Evolutionary conservation across 2,329 filamentous ascomycete genomes (phyloP), one percentile per base, ranked within the genome.

Genomic region (Apiospora malaysiana): DNA sequence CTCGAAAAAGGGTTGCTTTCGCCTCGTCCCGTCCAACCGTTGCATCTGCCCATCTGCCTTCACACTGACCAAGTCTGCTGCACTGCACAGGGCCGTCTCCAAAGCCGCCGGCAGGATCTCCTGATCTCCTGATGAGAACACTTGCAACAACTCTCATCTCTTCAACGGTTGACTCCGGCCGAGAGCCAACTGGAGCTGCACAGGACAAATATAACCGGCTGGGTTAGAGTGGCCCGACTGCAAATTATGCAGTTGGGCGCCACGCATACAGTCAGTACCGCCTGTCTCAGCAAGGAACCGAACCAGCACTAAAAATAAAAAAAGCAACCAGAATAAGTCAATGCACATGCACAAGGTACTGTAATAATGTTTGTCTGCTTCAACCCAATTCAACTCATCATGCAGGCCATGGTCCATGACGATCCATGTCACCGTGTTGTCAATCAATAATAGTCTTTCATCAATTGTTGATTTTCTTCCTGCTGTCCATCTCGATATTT

Each of bases 21-120:
- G 56, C 56, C n/a, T 63, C 56, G 56, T 63, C 56, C 56, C 56
- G 32, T 40, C 32, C 7, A 10, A 40, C 56, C 32, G 56, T 63
- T 63, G 56, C 56, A 63, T 37, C 32, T 10, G 56, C 56, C n/a
- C n/a, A n/a, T n/a, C n/a, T n/a, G n/a, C n/a, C n/a, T n/a, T n/a
- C n/a, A n/a, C n/a, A n/a, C n/a, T n/a, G n/a, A n/a, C n/a, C n/a
- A n/a, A n/a, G n/a, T n/a, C n/a, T n/a, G n/a, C n/a, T n/a, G n/a
- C n/a, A n/a, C n/a, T n/a, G n/a, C n/a, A n/a, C n/a, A n/a, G n/a
- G 25, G 25, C 10, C 12, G 47, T 12, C 14, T 27, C 49, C 1
- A 4, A 32, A 3, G 27, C 1, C 14, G 25, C 21, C 25, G 2
- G 32, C 32, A 32, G 32, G 3, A 18, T 56, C 49, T 32, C 25